Conservation (phyloP, 2,329 filamentous ascomycete genomes). For the Fusarium goolgardi region DNA sequence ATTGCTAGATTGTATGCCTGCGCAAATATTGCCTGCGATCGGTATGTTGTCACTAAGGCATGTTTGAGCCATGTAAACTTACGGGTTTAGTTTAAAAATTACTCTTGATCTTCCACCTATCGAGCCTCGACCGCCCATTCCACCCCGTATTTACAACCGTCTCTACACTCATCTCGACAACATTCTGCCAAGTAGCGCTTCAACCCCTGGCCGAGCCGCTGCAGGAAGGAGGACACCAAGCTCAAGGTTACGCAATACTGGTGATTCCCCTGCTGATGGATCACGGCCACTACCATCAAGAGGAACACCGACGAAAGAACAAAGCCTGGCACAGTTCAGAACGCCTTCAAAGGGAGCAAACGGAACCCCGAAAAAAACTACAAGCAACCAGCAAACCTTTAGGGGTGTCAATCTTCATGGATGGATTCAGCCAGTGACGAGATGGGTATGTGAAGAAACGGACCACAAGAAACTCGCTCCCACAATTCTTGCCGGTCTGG, state of each 20-base stretch:
- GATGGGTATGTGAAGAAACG: constrained; percentile 71
- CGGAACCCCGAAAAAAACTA: constrained; percentile 59
- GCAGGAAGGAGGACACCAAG: constrained; percentile 51
- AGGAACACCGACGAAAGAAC: constrained; percentile 61
- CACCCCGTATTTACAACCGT: constrained; percentile 84
- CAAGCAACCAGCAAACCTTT: constrained; percentile 46
- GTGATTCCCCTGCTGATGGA: constrained; percentile 44
- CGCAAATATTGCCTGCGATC: constrained; percentile 88
- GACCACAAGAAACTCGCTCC: constrained; percentile 72
- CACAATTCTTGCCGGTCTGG: constrained; percentile 79
- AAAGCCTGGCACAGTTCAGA: constrained; percentile 57
- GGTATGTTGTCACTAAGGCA: constrained; percentile 59
- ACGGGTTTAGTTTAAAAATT: constrained; percentile 73
- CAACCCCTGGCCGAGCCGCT: constrained; percentile 48
- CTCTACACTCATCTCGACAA: constrained; percentile 84
- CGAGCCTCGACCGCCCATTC: constrained; percentile 79
- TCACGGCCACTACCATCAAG: constrained; percentile 54
- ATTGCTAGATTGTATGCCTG: constrained; percentile 87
- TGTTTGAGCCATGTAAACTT: background rate
- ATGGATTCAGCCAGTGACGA: constrained; percentile 78
- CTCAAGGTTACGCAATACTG: constrained; percentile 47
- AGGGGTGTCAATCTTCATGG: constrained; percentile 59
- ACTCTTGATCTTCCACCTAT: constrained; percentile 80
- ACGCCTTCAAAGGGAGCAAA: constrained; percentile 48
- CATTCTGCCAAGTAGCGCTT: constrained; percentile 65